A percentile compares a stretch with the other conserved stretches of the same genome.
Conservation (phyloP, 805 yeast genomes). For the Candida broadrunensis region DNA sequence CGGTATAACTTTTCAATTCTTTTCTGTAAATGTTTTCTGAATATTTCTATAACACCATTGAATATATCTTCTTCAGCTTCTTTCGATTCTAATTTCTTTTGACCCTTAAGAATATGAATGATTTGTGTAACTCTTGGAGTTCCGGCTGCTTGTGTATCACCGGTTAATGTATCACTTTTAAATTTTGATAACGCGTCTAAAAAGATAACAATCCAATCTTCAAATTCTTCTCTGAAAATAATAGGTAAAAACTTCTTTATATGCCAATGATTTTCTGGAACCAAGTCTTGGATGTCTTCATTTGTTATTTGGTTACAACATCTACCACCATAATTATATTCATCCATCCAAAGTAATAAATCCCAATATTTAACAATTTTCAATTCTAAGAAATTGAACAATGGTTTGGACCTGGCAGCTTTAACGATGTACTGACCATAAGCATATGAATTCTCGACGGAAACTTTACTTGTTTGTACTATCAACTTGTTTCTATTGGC, state of each 20-base stretch:
- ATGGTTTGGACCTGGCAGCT: constrained; percentile 73
- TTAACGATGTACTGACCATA: constrained; percentile 81
- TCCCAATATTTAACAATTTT: constrained; percentile 84
- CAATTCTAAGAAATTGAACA: constrained; percentile 80
- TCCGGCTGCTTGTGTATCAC: constrained; percentile 31
- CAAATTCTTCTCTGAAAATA: constrained; percentile 77
- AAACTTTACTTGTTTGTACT: constrained; percentile 67
- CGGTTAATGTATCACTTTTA: constrained; percentile 42
- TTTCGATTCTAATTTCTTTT: constrained; percentile 30
- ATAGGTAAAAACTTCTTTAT: constrained; percentile 70
- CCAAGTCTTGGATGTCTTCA: constrained; percentile 41
- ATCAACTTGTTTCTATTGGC: constrained; percentile 77
- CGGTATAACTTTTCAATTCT: constrained; percentile 64
- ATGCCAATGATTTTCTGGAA: constrained; percentile 72
- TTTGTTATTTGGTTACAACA: constrained; percentile 45
- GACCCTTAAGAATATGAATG: constrained; percentile 48
- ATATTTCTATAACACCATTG: constrained; percentile 50
- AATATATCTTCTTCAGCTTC: constrained; percentile 29
- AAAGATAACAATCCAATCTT: constrained; percentile 79
- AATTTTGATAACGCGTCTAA: constrained; percentile 63
- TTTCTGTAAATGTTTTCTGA: constrained; percentile 62
- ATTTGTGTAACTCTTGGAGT: constrained; percentile 71
- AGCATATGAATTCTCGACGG: constrained; percentile 86
- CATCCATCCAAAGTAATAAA: constrained; percentile 91
- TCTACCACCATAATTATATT: constrained; percentile 79